Base-by-base conservation (phyloP, 495 filamentous ascomycete species). In the Chaetomium fimeti region DNA sequence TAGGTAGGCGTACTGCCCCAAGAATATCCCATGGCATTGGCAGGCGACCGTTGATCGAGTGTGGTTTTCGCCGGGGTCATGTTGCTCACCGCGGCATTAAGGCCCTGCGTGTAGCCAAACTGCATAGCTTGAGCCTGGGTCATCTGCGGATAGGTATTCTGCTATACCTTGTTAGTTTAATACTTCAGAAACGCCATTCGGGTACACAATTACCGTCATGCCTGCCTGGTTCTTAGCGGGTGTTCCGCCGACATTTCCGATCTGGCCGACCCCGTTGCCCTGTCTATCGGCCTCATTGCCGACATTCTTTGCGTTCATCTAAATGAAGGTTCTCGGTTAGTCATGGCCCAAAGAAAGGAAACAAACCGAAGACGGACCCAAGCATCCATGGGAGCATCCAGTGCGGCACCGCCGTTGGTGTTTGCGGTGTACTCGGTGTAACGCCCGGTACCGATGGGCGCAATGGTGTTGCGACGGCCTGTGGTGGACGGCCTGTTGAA, bases 381-480 rank as follows among this genome's bases (percentile, higher is more conserved):
- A 9, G 18, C 12, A 12, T 64, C 12, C 13, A 59, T 22, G 4
- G 32, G 32, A 43, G 45, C 47, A 36, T 59, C 24, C 54, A 47
- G 20, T 0, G 32, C 6, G 32, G 3, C 25, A 4, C 25, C 56
- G 15, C 9, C 36, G 24, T 29, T 28, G 48, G 5, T 40, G 22
- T 22, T 49, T 5, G 18, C n/a, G 27, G n/a, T 29, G 38, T 28
- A 7, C 45, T 59, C 32, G 0, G 15, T 28, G 32, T 40, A 54
- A 8, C 62, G 55, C 4, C 62, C 62, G 4, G 55, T 45, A 16
- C 62, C 62, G 25, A 64, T 64, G 7, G 62, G 62, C 22, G 62
- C 62, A 18, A 64, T 53, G 1, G 62, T 42, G 20, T 58, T 64
- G 47, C 62, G 62, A 24, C 38, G 54, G 16, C 32, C 47, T 0